These are phyloP conservation scores for Leishmania tarentolae DNA, from an alignment of 208 protist species.

Conservation along the genomic window DNA sequence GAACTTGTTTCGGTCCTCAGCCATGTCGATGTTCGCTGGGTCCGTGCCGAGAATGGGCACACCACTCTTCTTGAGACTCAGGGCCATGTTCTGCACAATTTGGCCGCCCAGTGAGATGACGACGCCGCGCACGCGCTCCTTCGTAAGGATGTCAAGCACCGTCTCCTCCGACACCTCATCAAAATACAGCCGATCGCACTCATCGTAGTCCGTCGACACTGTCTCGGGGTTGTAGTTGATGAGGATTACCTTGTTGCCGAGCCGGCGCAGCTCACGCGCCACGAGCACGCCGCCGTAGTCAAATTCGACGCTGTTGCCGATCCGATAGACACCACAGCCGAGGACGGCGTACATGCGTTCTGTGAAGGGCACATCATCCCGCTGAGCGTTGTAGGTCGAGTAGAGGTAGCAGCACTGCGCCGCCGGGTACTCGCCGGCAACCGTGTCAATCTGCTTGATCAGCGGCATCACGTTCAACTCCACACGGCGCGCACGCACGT, in stretches of 20 bases:
- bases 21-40: slow-evolving; percentile 96
- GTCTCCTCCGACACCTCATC: slow-evolving; percentile 97
- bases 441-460: slow-evolving; percentile 98
- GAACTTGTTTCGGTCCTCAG: slow-evolving; percentile 97
- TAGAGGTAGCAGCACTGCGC: slow-evolving; percentile 96
- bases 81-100: slow-evolving; percentile 98
- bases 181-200: slow-evolving; percentile 98
- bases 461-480: slow-evolving; percentile 87
- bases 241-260: slow-evolving; percentile 96
- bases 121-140: slow-evolving; percentile 91
- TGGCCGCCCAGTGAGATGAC: slow-evolving; percentile 97
- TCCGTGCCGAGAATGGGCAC: slow-evolving; percentile 97
- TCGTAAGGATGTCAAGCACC: slow-evolving; percentile 97
- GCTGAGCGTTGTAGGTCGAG: slow-evolving; percentile 94
- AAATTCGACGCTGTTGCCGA: slow-evolving; percentile 98
- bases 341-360: slow-evolving; percentile 93
- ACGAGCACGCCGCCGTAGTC: slow-evolving; percentile 98
- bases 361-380: slow-evolving; percentile 85
- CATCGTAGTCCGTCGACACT: slow-evolving; percentile 98
- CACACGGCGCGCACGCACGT: slow-evolving; percentile 63
- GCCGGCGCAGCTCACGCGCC: slow-evolving; percentile 91
- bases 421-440: slow-evolving; percentile 98
- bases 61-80: slow-evolving; percentile 86
- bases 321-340: slow-evolving; percentile 98
- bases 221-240: slow-evolving; percentile 99